Evolutionary conservation across 495 filamentous ascomycete species (phyloP).

Genomic region (Evansstolkia leycettana): DNA sequence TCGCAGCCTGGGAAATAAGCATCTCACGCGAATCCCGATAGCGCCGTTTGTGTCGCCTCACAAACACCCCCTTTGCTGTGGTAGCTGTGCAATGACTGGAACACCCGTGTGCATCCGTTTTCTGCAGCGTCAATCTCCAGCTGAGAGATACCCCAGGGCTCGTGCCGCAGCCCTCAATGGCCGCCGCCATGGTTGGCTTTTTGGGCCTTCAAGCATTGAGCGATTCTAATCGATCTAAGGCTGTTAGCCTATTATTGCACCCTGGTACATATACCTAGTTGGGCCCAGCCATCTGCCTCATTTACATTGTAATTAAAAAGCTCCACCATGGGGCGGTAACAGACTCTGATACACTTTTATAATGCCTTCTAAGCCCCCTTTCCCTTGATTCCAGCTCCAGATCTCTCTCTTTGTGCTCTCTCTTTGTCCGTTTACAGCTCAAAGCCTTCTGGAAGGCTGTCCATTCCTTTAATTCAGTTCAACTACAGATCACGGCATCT

Average conservation of each 20-base stretch:
- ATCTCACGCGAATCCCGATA: slow-evolving; percentile 11
- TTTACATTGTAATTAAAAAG: slow-evolving; percentile 11
- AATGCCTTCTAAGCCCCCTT: background rate
- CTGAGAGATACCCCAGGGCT: no score
- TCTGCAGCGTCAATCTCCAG: no score
- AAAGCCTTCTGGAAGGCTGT: slow-evolving; percentile 38
- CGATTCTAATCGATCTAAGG: slow-evolving; percentile 4
- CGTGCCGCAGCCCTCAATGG: no score
- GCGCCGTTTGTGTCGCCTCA: no score
- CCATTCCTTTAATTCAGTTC: slow-evolving; percentile 24
- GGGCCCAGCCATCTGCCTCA: slow-evolving; percentile 16
- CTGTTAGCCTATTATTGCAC: no score
- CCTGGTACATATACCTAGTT: slow-evolving; percentile 1
- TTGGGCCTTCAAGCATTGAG: slow-evolving; percentile 2
- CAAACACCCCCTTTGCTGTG: background rate
- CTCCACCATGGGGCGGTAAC: no score
- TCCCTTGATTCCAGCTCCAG: no score
- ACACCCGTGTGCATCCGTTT: background rate
- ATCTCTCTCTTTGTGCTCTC: slow-evolving; percentile 3
- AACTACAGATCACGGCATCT: slow-evolving; percentile 5
- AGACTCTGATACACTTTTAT: no score
- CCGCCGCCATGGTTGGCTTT: no score
- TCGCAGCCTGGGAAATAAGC: slow-evolving; percentile 21
- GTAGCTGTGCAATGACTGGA: background rate
- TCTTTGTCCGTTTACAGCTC: slow-evolving; percentile 9